A percentile compares a stretch with the other conserved stretches of the same genome.
Conservation (phyloP, 2,329 filamentous ascomycete species). For the Pezicula carpinea region DNA sequence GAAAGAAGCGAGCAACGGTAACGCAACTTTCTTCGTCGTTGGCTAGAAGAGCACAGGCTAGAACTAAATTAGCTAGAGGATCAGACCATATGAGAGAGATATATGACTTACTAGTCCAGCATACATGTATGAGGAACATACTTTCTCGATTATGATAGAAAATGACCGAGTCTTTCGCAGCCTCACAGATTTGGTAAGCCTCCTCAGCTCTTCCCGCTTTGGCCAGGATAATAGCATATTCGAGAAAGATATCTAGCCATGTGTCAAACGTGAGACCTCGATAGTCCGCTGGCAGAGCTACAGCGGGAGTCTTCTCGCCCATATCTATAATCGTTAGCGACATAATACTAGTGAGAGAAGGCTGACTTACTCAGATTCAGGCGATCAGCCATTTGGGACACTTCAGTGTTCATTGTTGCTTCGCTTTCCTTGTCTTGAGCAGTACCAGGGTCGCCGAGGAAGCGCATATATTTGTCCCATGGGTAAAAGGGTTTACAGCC, state of each 20-base stretch:
- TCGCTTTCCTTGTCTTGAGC: constrained; percentile 15
- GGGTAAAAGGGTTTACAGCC: constrained; percentile 60
- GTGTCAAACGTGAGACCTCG: constrained; percentile 75
- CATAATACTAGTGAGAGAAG: neutral
- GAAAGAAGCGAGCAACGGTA: constrained; percentile 74
- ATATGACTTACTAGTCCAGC: constrained; percentile 61
- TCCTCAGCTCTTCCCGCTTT: constrained; percentile 61
- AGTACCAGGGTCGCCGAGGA: constrained; percentile 38
- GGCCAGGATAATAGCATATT: constrained; percentile 76
- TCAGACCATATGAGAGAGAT: neutral
- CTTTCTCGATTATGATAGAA: constrained; percentile 69
- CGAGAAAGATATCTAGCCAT: constrained; percentile 88
- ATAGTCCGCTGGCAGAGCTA: constrained; percentile 40
- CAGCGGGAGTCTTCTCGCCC: constrained; percentile 11
- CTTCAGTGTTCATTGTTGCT: constrained; percentile 22
- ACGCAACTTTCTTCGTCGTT: constrained; percentile 74
- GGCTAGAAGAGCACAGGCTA: constrained; percentile 75
- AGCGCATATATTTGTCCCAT: constrained; percentile 61
- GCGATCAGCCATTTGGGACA: constrained; percentile 24
- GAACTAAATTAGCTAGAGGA: constrained; percentile 12
- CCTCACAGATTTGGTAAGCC: constrained; percentile 75
- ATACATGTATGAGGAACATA: constrained; percentile 68
- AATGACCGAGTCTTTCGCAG: constrained; percentile 74
- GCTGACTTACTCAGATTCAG: constrained; percentile 21
- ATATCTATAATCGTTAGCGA: constrained; percentile 18